Percentiles rank a stretch among this genome's conserved stretches.
phyloP scores from a whole-genome alignment of 345 rosid genomes.

The Alliaria petiolata region DNA sequence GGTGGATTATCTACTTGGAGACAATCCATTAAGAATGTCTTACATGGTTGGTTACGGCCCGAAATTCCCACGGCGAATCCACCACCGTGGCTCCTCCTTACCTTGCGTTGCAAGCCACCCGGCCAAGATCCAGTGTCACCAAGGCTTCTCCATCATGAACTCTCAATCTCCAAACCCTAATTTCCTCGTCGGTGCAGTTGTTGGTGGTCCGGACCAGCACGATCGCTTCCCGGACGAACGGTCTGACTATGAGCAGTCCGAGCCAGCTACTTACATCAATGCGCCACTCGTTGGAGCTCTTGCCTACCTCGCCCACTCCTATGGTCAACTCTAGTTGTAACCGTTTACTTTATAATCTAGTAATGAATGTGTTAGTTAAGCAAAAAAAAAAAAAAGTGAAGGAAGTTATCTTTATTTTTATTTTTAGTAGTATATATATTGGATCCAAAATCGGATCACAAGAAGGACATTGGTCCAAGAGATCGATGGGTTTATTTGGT shows the following conservation, averaged over 20 bases:
- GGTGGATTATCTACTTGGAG: conserved; percentile 91
- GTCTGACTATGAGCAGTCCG: conserved; percentile 80
- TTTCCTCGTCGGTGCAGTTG: conserved; percentile 71
- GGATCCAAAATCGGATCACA: conserved; percentile 20
- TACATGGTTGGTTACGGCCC: conserved; percentile 97
- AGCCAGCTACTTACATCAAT: conserved; percentile 91
- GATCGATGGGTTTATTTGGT: conserved; percentile 1
- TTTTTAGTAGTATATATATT: conserved; percentile 3
- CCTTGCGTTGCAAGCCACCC: conserved; percentile 76
- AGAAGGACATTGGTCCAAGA: conserved; percentile 24
- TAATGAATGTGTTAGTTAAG: background rate
- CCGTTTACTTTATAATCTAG: background rate
- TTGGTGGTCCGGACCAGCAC: conserved; percentile 82
- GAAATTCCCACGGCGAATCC: conserved; percentile 72
- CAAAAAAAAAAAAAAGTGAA: background rate
- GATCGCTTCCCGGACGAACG: conserved; percentile 79
- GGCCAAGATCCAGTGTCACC: conserved; percentile 57
- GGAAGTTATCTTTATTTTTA: conserved; percentile 8
- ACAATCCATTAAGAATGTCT: conserved; percentile 81
- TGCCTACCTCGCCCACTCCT: conserved; percentile 83
- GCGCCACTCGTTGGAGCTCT: conserved; percentile 90
- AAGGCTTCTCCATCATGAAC: conserved; percentile 65
- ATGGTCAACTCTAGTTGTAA: conserved; percentile 58
- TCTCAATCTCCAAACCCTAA: conserved; percentile 84
- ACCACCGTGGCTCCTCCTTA: conserved; percentile 92